Evolutionary conservation across 108 stramenopile genomes (phyloP).

Genomic region (Stephanodiscus triporus): DNA sequence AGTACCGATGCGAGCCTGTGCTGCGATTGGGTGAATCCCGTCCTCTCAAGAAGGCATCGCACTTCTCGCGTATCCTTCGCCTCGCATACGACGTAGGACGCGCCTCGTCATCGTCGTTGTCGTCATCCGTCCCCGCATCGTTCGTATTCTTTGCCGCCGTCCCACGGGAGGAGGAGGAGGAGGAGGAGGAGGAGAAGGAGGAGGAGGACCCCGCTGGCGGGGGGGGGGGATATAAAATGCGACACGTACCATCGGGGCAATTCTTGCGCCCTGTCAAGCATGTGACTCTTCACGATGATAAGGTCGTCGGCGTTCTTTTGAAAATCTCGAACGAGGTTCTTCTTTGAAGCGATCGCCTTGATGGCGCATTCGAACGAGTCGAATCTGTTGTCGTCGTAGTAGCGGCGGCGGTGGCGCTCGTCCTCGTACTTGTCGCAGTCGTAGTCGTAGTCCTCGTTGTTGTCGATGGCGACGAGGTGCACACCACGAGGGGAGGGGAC

Average conservation of each 20-base stretch:
- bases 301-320: constrained; percentile 31
- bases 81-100: constrained; percentile 11
- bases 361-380: constrained; percentile 27
- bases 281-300: constrained; percentile 12
- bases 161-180: no score
- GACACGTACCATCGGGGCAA: constrained; percentile 26
- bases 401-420: not conserved
- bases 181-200: no score
- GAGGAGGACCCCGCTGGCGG: no score
- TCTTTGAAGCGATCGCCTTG: constrained; percentile 32
- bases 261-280: constrained; percentile 20
- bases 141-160: no score
- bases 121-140: not conserved
- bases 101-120: not conserved
- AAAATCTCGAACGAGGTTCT: constrained; percentile 47
- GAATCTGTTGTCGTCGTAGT: constrained; percentile 13
- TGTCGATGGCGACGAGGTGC: not conserved
- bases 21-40: constrained; percentile 37
- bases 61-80: constrained; percentile 27
- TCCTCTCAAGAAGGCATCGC: constrained; percentile 38
- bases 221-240: constrained; percentile 8
- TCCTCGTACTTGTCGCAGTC: no score
- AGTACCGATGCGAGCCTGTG: constrained; percentile 39
- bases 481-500: no score
- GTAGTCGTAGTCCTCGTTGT: not conserved